Evolutionary conservation across 192 early-diverging fungal genomes (phyloP), one percentile per base, ranked within the genome.

Genomic region (Helicostylum pulchrum): DNA sequence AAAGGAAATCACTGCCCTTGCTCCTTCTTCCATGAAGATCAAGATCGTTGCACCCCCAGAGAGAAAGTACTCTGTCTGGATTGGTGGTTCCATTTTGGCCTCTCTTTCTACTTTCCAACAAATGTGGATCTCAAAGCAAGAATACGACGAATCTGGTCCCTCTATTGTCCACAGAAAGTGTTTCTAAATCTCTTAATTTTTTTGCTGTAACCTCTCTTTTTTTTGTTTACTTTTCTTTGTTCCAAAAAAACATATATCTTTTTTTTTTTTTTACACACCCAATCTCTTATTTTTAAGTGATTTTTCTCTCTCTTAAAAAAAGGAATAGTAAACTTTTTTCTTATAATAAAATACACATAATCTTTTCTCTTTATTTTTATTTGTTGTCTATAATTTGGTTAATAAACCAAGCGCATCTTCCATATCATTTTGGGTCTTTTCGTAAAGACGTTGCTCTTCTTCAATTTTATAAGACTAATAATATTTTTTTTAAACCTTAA

Each of bases 51-150:
- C 95, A 67, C 96, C 96, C 43, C 95, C 96, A 53, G 96, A 98
- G 81, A 87, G 96, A 78, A 98, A 96, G 84, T 97, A 95, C 91
- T 97, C 96, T 63, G 96, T 93, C 82, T 98, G 96, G 94, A 96
- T 98, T 74, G 96, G 96, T 84, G 96, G 96, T 56, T 96, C 94
- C 64, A 96, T 98, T 62, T 81, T 98, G 42, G 94, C 96, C 55
- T 96, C 96, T 36, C 89, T 96, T 61, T 94, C 95, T 49, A 96
- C 94, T 74, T 98, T 98, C 94, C 95, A 97, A 80, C 90, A 95
- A 78, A 93, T 95, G 95, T 98, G 95, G 95, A 91, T 96, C 79
- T 92, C 93, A 56, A 96, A 94, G 88, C 89, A 92, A 84, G 66
- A 68, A 44, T 68, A 68, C 44, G 66, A 68, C 45, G 66, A 68